These are phyloP conservation scores for Yamadazyma sp. DNA, from an alignment of 1,139 yeast genomes.

Conservation along the genomic window DNA sequence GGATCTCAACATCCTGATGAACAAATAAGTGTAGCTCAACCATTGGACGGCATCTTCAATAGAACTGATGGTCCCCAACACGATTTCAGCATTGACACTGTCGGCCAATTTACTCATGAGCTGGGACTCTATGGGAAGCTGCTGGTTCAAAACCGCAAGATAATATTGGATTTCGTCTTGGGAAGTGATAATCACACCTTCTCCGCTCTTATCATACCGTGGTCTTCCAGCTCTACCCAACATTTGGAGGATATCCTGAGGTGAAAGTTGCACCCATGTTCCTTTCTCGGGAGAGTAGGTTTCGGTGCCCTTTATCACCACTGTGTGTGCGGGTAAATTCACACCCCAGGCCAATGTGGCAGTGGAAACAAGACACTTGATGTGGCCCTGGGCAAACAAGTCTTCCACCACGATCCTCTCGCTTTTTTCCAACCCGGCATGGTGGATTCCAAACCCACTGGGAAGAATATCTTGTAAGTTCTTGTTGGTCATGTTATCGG, in stretches of 20 bases:
- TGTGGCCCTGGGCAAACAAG: conserved; percentile 81
- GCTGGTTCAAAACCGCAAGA: conserved; percentile 84
- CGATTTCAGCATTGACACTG: conserved; percentile 83
- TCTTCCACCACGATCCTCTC: conserved; percentile 84
- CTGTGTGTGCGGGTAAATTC: conserved; percentile 95
- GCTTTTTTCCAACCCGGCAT: conserved; percentile 79
- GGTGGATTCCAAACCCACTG: conserved; percentile 87
- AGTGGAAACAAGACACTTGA: conserved; percentile 83
- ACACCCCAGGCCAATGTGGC: conserved; percentile 99
- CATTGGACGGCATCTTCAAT: conserved; percentile 72
- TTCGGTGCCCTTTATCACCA: conserved; percentile 91
- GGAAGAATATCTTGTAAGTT: conserved; percentile 63
- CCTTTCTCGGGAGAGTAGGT: conserved; percentile 91
- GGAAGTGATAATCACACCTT: conserved; percentile 88
- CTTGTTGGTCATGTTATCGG: conserved; percentile 53
- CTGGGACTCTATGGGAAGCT: conserved; percentile 90
- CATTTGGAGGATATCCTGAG: conserved; percentile 95
- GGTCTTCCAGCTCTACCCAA: conserved; percentile 98
- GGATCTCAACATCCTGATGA: conserved; percentile 72
- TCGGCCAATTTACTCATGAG: conserved; percentile 71
- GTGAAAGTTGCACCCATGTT: conserved; percentile 82
- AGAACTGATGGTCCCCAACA: conserved; percentile 61
- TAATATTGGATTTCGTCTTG: conserved; percentile 86
- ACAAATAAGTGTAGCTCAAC: conserved; percentile 79
- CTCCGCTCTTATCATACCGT: conserved; percentile 87